Evolutionary conservation across 208 protist genomes (phyloP).

Genomic region (Acanthamoeba polyphaga): DNA sequence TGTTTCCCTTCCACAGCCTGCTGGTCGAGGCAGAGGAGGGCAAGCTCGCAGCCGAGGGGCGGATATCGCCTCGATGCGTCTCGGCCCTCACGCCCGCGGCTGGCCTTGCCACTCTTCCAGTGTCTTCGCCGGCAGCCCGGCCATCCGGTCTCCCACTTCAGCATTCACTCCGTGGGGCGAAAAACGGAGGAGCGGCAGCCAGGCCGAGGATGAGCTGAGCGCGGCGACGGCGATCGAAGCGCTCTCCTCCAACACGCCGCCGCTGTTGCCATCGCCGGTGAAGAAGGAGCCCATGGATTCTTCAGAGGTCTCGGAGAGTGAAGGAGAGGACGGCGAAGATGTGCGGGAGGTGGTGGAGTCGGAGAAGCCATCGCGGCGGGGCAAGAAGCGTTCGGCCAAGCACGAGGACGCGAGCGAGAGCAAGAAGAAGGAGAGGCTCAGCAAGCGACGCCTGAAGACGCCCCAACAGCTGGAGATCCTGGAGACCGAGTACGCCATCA

Average conservation of each 20-base stretch:
- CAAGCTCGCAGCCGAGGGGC: neutral
- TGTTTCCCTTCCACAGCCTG: neutral
- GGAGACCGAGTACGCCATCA: neutral
- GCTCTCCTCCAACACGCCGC: neutral
- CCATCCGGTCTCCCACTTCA: neutral
- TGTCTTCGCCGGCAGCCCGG: neutral
- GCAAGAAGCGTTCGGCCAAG: too few relatives aligned
- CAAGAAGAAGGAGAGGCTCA: neutral
- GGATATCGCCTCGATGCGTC: neutral
- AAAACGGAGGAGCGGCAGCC: neutral
- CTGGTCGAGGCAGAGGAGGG: neutral
- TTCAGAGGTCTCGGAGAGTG: neutral
- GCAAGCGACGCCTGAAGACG: conserved; percentile 6
- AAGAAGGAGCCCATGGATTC: neutral
- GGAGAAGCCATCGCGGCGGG: neutral
- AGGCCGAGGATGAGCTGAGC: neutral
- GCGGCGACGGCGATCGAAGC: neutral
- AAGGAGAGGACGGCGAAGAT: neutral
- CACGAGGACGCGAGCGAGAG: too few relatives aligned
- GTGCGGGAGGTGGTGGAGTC: neutral
- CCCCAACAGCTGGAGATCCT: neutral
- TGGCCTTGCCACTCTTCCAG: neutral
- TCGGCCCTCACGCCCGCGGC: neutral
- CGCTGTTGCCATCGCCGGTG: neutral
- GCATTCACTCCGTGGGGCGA: neutral